Base-by-base conservation (phyloP, 495 filamentous ascomycete species). In the Lasiosphaeria hispida region DNA sequence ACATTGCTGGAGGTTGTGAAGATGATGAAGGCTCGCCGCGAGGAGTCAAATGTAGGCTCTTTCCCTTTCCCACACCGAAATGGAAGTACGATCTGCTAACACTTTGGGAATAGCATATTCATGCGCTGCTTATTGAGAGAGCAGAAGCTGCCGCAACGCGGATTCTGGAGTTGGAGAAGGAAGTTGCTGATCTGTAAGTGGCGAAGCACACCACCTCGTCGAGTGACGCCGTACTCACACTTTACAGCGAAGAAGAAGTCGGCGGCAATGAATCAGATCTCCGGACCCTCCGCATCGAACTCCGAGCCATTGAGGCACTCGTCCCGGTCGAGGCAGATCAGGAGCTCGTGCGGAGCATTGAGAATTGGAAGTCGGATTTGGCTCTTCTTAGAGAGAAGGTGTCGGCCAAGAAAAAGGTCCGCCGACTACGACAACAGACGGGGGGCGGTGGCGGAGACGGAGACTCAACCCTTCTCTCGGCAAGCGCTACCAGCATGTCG, bases 221-320 rank as follows among this genome's bases (percentile, higher is more conserved):
- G 5, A 5, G 6, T 13, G 43, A 10, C 10, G 15, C 43, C 18
- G 10, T 36, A 1, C 23, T 53, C 17, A 38, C n/a, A 40, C 49
- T 35, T 10, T 13, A 39, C 38, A 69, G 67, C 23, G 73, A 71
- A 48, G 66, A 69, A 8, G 67, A 70, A 48, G 40, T 72, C 33
- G 43, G 48, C 9, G 45, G 53, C 36, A 64, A 64, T 49, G 66
- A 73, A 35, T 63, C 64, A 7, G 71, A 82, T 47, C 74, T 84
- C 36, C 71, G 73, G 39, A 78, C 76, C 64, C 73, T 84, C 14
- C 77, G 79, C 23, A 75, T 83, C 44, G 73, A 78, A 60, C 71
- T 84, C 19, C 75, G 80, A 30, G 77, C 79, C 47, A 74, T 84
- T 60, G 77, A 84, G 70, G 74, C 77, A 7, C 74, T 82, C 45